Percentiles rank a stretch among this genome's conserved stretches.
Conservation (phyloP, 805 yeast genomes). For the Spencermartinsiella europaea region DNA sequence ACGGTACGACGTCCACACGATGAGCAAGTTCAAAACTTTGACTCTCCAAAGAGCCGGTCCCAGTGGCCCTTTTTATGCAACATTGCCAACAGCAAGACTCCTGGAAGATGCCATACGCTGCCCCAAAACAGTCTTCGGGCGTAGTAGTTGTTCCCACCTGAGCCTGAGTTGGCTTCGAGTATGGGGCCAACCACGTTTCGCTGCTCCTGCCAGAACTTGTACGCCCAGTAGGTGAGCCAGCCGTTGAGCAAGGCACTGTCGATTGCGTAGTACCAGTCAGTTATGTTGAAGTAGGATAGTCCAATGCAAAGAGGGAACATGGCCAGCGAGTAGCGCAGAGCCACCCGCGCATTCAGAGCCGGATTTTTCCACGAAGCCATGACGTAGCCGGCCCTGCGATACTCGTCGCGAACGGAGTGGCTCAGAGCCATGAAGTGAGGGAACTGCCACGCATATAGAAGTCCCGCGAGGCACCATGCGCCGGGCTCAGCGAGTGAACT, state of each 20-base stretch:
- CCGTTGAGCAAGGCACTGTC: constrained; percentile 80
- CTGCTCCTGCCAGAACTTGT: constrained; percentile 82
- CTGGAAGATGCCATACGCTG: constrained; percentile 91
- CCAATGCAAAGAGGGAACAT: constrained; percentile 95
- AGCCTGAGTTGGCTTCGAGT: constrained; percentile 6
- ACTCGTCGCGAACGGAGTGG: constrained; percentile 82
- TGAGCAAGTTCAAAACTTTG: no score
- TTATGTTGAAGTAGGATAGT: constrained; percentile 67
- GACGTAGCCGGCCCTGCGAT: constrained; percentile 90
- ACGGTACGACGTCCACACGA: no score
- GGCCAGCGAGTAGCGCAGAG: constrained; percentile 79
- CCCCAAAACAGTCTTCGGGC: constrained; percentile 92
- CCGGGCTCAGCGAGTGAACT: constrained; percentile 67
- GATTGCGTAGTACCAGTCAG: constrained; percentile 74
- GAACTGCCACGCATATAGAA: constrained; percentile 96
- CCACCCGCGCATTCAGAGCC: constrained; percentile 84
- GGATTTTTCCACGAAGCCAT: constrained; percentile 97
- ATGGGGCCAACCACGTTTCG: constrained; percentile 31
- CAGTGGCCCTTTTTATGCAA: constrained; percentile 92
- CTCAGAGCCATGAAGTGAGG: constrained; percentile 94
- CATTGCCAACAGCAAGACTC: constrained; percentile 84
- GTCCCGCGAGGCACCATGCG: constrained; percentile 88
- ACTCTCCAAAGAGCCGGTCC: constrained; percentile 59
- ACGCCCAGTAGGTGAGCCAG: constrained; percentile 80
- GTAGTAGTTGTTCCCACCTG: constrained; percentile 31